Evolutionary conservation across 129 eudicot species (phyloP).

Genomic region (Mikania micrantha): DNA sequence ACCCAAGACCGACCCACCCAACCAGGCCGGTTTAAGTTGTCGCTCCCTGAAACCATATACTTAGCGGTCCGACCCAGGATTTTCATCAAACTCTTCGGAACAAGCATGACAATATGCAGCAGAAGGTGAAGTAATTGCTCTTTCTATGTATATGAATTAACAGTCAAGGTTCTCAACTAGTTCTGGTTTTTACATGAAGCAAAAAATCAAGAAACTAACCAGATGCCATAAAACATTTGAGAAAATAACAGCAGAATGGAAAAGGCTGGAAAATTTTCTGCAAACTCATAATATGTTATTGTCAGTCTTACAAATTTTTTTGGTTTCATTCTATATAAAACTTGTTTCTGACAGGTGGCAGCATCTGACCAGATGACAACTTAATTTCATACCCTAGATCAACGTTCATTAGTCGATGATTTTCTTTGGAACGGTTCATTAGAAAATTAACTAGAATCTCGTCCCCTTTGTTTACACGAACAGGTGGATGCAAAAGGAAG

Average conservation of each 20-base stretch:
- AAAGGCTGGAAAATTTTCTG: constrained; percentile 1
- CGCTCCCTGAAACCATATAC: too few species aligned
- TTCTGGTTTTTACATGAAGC: background rate
- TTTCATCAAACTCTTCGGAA: too few species aligned
- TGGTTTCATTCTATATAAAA: constrained; percentile 65
- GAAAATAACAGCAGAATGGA: constrained; percentile 5
- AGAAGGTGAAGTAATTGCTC: too few species aligned
- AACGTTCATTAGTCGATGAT: constrained; percentile 87
- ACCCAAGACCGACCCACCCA: too few species aligned
- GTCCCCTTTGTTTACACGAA: constrained; percentile 36
- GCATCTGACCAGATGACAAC: constrained; percentile 45
- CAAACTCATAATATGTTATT: background rate
- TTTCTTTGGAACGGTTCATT: constrained; percentile 79
- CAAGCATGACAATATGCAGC: background rate
- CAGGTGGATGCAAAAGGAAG: constrained; percentile 56
- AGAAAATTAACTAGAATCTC: constrained; percentile 40
- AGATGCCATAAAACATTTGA: constrained; percentile 17
- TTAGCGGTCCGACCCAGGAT: too few species aligned
- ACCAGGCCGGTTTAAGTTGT: too few species aligned
- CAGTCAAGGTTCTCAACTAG: constrained; percentile 2
- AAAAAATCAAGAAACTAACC: constrained; percentile 2
- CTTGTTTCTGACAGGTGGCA: constrained; percentile 48
- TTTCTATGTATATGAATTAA: too few species aligned
- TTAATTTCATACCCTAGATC: constrained; percentile 54
- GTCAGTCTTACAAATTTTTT: background rate